Conservation (phyloP, 768 basidiomycete genomes). For the Lactarius hatsudake region DNA sequence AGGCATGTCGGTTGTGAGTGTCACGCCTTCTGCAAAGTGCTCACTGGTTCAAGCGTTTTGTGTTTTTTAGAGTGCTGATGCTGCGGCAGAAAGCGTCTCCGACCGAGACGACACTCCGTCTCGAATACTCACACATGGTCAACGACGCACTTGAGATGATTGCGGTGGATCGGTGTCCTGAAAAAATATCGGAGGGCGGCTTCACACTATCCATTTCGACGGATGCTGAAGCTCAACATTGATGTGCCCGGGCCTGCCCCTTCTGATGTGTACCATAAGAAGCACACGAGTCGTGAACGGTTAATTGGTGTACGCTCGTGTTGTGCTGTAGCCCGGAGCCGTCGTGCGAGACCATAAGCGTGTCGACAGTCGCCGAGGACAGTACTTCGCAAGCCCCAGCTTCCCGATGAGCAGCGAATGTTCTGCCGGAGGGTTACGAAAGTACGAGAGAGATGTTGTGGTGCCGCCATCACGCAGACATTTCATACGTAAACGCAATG, state of each 20-base stretch:
- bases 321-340: background rate
- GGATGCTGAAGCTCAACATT: background rate
- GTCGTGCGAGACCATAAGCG: background rate
- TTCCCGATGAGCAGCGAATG: no score
- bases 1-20: conserved; percentile 24
- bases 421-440: no score
- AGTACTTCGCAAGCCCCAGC: no score
- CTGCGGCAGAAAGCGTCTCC: conserved; percentile 22
- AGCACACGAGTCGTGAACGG: background rate
- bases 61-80: conserved; percentile 23
- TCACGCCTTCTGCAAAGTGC: background rate
- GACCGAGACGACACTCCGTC: conserved; percentile 18
- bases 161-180: background rate
- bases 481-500: no score
- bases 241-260: background rate
- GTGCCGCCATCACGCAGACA: no score
- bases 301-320: background rate
- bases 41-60: background rate
- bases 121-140: conserved; percentile 8
- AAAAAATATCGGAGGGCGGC: background rate
- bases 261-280: background rate
- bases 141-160: conserved; percentile 24
- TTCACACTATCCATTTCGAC: background rate
- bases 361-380: background rate
- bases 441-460: no score